A percentile compares a stretch with the other conserved stretches of the same genome.
These are phyloP conservation scores for Colletotrichum lentis DNA, from an alignment of 2,329 filamentous ascomycete species.

Conservation along the genomic window DNA sequence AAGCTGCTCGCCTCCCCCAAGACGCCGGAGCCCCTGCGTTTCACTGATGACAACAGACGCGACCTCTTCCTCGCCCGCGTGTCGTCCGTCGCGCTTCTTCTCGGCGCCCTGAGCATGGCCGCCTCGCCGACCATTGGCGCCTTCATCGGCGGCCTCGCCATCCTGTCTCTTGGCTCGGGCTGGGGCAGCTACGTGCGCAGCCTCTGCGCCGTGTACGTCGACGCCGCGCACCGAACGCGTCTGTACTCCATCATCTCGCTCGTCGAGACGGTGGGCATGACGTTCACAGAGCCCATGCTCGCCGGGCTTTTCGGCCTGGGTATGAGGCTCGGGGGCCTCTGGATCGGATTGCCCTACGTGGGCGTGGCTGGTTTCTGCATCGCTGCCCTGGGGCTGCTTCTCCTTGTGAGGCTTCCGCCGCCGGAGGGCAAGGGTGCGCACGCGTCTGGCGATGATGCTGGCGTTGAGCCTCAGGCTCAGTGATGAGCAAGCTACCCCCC, in stretches of 20 bases:
- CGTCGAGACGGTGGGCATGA: conserved; percentile 39
- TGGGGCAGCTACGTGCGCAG: conserved; percentile 43
- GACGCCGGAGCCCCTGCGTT: conserved; percentile 39
- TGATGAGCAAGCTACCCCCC: not conserved
- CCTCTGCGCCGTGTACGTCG: conserved; percentile 42
- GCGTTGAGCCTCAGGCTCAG: not conserved
- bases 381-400: conserved; percentile 10
- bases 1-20: conserved; percentile 39
- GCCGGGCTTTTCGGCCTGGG: conserved; percentile 44
- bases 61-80: conserved; percentile 43
- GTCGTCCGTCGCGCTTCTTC: conserved; percentile 40
- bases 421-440: conserved; percentile 1
- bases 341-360: conserved; percentile 46
- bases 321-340: conserved; percentile 43
- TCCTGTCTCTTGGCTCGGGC: conserved; percentile 45
- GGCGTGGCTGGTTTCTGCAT: conserved; percentile 41
- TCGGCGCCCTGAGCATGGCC: conserved; percentile 43
- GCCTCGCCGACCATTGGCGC: conserved; percentile 41
- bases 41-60: conserved; percentile 41
- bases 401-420: conserved; percentile 29
- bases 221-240: conserved; percentile 43
- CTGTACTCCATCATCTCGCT: conserved; percentile 43
- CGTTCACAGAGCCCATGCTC: conserved; percentile 44
- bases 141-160: conserved; percentile 43
- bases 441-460: conserved; percentile 11